Conservation (phyloP, 768 basidiomycete genomes). For the Trametes cubensis region DNA sequence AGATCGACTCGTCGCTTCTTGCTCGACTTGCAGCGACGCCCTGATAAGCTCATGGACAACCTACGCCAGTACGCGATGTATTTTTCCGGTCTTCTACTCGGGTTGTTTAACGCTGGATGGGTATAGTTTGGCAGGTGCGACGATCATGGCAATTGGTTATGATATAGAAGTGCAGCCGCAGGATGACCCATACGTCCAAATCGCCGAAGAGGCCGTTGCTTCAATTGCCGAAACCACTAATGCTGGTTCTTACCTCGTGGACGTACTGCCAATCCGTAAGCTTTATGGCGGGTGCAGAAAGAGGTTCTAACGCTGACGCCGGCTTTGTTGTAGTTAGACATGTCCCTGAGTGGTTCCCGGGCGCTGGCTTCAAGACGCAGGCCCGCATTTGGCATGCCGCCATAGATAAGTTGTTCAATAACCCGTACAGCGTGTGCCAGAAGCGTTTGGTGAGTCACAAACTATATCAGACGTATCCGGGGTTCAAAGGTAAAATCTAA, state of each 20-base stretch:
- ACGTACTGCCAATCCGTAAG: slow-evolving; percentile 13
- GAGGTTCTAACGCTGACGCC: neutral
- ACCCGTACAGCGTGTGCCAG: slow-evolving; percentile 3
- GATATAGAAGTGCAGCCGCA: slow-evolving; percentile 14
- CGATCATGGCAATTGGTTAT: slow-evolving; percentile 18
- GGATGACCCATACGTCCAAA: slow-evolving; percentile 21
- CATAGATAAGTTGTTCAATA: slow-evolving; percentile 4
- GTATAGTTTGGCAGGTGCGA: slow-evolving; percentile 8
- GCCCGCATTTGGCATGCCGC: slow-evolving; percentile 4
- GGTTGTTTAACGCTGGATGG: neutral
- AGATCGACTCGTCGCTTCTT: slow-evolving; percentile 8
- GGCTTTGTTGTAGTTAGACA: slow-evolving; percentile 18
- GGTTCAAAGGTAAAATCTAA: neutral
- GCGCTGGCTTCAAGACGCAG: slow-evolving; percentile 27
- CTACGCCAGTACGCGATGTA: slow-evolving; percentile 3
- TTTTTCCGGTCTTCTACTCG: neutral
- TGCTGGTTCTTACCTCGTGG: slow-evolving; percentile 12
- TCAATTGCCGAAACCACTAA: slow-evolving; percentile 11
- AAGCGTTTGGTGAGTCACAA: slow-evolving; percentile 1
- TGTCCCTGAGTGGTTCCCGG: slow-evolving; percentile 31
- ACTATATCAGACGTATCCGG: too few species aligned
- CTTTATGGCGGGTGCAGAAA: too few species aligned
- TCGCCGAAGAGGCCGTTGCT: slow-evolving; percentile 8
- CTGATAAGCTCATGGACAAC: slow-evolving; percentile 7
- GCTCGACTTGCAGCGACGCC: neutral